phyloP scores from a whole-genome alignment of 495 filamentous ascomycete genomes.

The Parmelia sp. region DNA sequence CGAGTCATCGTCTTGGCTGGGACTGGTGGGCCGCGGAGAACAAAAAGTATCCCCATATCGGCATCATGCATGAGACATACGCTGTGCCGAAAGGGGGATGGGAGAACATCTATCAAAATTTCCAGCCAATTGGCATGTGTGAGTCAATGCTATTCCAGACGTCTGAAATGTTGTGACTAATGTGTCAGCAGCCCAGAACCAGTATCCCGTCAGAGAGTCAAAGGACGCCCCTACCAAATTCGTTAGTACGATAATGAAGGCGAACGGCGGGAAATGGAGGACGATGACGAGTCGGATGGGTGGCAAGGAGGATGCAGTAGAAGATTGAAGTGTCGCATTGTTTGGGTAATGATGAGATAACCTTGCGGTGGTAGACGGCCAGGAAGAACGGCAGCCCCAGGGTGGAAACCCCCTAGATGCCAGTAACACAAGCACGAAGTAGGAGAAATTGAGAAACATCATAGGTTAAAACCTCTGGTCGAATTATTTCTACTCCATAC shows the following conservation, averaged over 20 bases:
- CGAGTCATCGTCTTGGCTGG: conserved; percentile 42
- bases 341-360: neutral
- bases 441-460: too few species aligned
- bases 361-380: neutral
- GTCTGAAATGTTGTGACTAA: neutral
- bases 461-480: too few species aligned
- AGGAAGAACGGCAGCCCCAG: too few species aligned
- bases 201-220: conserved; percentile 2
- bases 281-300: conserved; percentile 23
- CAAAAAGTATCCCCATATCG: conserved; percentile 37
- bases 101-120: conserved; percentile 43
- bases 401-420: neutral
- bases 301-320: conserved; percentile 9
- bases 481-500: too few species aligned
- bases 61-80: conserved; percentile 47
- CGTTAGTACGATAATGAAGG: conserved; percentile 16
- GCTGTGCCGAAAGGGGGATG: conserved; percentile 33
- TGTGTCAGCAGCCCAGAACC: conserved; percentile 4
- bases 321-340: neutral
- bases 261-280: conserved; percentile 20
- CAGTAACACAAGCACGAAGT: neutral
- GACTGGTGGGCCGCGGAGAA: conserved; percentile 38
- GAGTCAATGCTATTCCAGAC: neutral
- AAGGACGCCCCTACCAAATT: neutral
- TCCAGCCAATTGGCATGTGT: conserved; percentile 28